A percentile compares a stretch with the other conserved stretches of the same genome.
These are phyloP conservation scores for Septoria petroselini DNA, from an alignment of 2,329 filamentous ascomycete species.

Conservation along the genomic window DNA sequence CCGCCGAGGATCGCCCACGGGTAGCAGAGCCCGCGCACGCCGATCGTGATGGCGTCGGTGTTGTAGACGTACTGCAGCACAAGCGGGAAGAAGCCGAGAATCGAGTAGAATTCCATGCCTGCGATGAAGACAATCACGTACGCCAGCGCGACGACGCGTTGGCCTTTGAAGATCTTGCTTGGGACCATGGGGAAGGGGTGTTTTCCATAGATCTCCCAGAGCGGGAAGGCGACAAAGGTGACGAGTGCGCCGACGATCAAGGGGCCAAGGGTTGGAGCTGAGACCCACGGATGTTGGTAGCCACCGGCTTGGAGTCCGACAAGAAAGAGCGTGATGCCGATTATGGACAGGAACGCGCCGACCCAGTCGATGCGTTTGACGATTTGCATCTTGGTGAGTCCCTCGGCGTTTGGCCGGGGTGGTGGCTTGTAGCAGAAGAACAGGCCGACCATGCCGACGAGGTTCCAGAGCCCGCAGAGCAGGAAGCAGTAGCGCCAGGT, in stretches of 20 bases:
- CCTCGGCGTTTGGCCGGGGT: constrained; percentile 41
- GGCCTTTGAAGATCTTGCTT: constrained; percentile 30
- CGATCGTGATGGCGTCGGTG: constrained; percentile 60
- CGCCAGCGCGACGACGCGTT: constrained; percentile 36
- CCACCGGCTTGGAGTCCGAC: constrained; percentile 39
- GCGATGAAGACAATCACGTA: constrained; percentile 38
- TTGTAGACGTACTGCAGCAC: constrained; percentile 63
- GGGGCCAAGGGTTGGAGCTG: constrained; percentile 29
- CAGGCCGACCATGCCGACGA: constrained; percentile 51
- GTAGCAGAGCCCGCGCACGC: constrained; percentile 61
- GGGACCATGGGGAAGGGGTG: constrained; percentile 35
- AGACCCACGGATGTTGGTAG: constrained; percentile 28
- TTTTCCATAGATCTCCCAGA: constrained; percentile 31
- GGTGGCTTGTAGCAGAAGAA: constrained; percentile 55
- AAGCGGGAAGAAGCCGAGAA: constrained; percentile 58
- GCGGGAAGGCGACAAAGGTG: constrained; percentile 30
- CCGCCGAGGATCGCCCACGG: constrained; percentile 61
- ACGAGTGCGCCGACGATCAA: constrained; percentile 31
- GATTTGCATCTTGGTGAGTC: constrained; percentile 42
- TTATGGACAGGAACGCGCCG: constrained; percentile 51
- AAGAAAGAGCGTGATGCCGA: constrained; percentile 51
- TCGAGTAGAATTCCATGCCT: constrained; percentile 38
- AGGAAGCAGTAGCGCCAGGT: constrained; percentile 56
- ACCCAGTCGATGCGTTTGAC: constrained; percentile 50
- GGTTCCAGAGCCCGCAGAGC: constrained; percentile 53